These are phyloP conservation scores for Entomophthora muscae DNA, from an alignment of 371 early-diverging fungal species.

Conservation along the genomic window DNA sequence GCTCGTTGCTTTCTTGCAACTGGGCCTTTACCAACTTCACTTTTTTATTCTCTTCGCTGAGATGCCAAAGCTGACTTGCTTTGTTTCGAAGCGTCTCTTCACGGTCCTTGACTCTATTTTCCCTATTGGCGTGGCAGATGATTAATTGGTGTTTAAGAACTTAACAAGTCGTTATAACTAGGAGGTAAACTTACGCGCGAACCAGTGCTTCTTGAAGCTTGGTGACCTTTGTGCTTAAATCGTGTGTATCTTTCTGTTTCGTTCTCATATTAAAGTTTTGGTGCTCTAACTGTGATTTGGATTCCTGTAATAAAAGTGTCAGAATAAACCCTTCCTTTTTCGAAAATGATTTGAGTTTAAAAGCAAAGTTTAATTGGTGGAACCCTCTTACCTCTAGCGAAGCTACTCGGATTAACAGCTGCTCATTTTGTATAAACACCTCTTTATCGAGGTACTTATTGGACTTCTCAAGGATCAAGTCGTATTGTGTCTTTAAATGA, in stretches of 20 bases:
- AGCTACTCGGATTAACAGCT: background rate
- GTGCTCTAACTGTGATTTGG: background rate
- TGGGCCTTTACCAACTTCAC: background rate
- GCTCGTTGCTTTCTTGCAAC: background rate
- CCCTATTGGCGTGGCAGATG: background rate
- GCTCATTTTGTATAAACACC: background rate
- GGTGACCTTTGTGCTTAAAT: background rate
- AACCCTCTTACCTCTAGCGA: background rate
- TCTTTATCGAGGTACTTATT: background rate
- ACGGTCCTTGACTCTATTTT: background rate
- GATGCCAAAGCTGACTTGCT: background rate
- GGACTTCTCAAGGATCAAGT: background rate
- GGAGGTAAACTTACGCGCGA: background rate
- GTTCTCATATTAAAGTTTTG: background rate
- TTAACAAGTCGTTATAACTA: background rate
- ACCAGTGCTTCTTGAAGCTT: background rate
- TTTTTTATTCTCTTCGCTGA: background rate
- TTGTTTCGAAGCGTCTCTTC: background rate
- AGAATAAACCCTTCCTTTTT: background rate
- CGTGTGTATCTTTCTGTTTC: background rate
- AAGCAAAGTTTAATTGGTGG: background rate
- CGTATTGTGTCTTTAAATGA: background rate
- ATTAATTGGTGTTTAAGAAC: background rate
- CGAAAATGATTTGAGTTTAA: background rate
- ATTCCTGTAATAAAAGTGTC: background rate